Base-by-base conservation (phyloP, 1,284 basidiomycete species). In the Mixia osmundae region DNA sequence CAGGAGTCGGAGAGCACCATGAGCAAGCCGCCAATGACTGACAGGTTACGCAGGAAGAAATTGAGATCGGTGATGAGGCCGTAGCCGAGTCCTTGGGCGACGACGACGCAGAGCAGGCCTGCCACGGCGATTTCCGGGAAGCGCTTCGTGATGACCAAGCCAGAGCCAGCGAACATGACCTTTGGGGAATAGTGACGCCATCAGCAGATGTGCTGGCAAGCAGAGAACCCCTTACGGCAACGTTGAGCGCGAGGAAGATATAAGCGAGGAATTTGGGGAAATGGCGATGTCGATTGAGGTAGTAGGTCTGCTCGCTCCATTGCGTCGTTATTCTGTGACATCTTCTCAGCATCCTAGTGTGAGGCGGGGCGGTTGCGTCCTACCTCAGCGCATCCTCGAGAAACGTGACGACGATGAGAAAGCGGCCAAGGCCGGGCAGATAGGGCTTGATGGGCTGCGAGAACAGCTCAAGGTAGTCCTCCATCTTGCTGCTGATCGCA, bases 1-100 rank as follows among this genome's bases (percentile, higher is more conserved):
- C 97, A 75, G 2, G 79, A 78, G 57, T 97, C 91, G 44, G 76
- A 85, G 59, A 99, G 83, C 34, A 95, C 87, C 91, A 99, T 97
- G 54, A 89, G 71, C 30, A 89, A 68, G 32, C 82, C 82, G 41
- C 82, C 82, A 41, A 89, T 75, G 50, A 89, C 82, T 44, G 73
- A 77, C 31, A 89, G 64, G 60, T 87, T 89, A 55, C 82, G 77
- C 30, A 97, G 74, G 80, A 99, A 99, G 68, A 99, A 99, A 61
- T 82, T 95, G 53, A 95, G 65, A 66, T 97, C 91, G 56, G 87
- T 89, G 49, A 89, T 83, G 51, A 89, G 73, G 20, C 82, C 82
- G 55, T 89, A 89, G 46, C 82, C 82, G 47, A 89, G 74, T 3
- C 57, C 91, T 61, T 99, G 91, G 39, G 87, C 71, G 48, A 97